Evolutionary conservation across 768 basidiomycete genomes (phyloP), one percentile per base, ranked within the genome.

Genomic region (Phylloporus rhodoxanthus): DNA sequence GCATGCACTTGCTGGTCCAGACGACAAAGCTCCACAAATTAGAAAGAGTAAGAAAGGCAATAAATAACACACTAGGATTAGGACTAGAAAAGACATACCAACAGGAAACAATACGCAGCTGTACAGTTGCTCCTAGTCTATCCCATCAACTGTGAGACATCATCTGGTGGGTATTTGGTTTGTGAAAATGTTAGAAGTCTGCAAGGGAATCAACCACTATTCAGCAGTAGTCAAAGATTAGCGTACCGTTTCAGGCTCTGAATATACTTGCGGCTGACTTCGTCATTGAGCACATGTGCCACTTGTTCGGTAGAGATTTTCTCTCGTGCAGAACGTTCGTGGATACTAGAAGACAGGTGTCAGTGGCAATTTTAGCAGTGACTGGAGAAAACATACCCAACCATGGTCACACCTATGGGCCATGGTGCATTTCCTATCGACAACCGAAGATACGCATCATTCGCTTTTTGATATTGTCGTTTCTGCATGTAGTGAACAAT

Each of bases 401-500:
- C 96, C 88, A 95, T 95, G 53, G 96, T 99, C 8, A 99, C 96
- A 37, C 96, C 96, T 61, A 99, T 99, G 2, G 96, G 96, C 96
- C 96, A 99, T 3, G 96, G 94, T 0, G 96, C 95, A 60, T 96
- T 99, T 29, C 96, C 96, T 55, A 99, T 99, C 5, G 91, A 93
- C 33, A 99, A 74, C 7, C 96, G 87, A 20, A 99, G 81, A 66
- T 99, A 99, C 0, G 94, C 86, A 64, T 99, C 96, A 60, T 98
- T 99, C 3, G 96, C 95, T 47, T 76, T 80, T 67, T 97, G 92
- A 59, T 99, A 99, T 66, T 94, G 84, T 25, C 96, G 85, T 56
- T 81, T 86, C 67, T 99, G 96, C 92, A 96, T 95, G 69, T 92
- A 72, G 62, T 97, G 88, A 7, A 97, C 88, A 46, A 99, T 94